Conservation (phyloP, 305 asterid genomes). For the Salvia sclarea region DNA sequence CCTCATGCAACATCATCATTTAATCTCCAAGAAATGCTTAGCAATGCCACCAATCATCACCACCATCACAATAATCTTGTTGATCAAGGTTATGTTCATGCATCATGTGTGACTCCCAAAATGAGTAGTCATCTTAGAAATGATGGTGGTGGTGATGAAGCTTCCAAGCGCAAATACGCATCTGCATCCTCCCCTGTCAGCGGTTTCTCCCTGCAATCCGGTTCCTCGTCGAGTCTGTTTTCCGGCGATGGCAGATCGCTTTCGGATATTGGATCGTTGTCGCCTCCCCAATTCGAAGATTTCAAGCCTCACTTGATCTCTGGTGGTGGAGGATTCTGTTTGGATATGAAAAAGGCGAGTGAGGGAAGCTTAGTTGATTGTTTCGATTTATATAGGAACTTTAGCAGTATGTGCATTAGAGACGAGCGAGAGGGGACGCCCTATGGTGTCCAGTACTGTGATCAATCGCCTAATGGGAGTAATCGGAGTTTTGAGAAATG, state of each 20-base stretch:
- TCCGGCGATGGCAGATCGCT: conserved; percentile 53
- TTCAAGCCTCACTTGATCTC: conserved; percentile 34
- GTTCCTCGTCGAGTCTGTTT: conserved; percentile 67
- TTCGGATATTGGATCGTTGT: conserved; percentile 55
- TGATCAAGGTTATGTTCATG: conserved; percentile 42
- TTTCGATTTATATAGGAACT: conserved; percentile 41
- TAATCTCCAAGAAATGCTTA: conserved; percentile 36
- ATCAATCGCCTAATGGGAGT: conserved; percentile 33
- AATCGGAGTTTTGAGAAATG: conserved; percentile 33
- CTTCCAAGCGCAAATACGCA: conserved; percentile 41
- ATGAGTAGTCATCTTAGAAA: conserved; percentile 36
- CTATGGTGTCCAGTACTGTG: conserved; percentile 38
- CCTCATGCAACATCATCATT: conserved; percentile 70
- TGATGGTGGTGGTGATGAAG: conserved; percentile 41
- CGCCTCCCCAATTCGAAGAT: conserved; percentile 54
- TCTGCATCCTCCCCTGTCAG: conserved; percentile 61
- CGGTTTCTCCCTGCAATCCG: conserved; percentile 59
- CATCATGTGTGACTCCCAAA: conserved; percentile 43
- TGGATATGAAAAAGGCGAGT: conserved; percentile 37
- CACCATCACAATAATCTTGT: conserved; percentile 33
- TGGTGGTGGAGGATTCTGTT: conserved; percentile 39
- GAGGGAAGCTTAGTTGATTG: conserved; percentile 38
- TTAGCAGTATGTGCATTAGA: conserved; percentile 51
- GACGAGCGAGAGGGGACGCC: conserved; percentile 43
- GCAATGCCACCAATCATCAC: conserved; percentile 35